These are phyloP conservation scores for Pseudogymnoascus sp. DNA, from an alignment of 2,329 filamentous ascomycete species.

Conservation along the genomic window DNA sequence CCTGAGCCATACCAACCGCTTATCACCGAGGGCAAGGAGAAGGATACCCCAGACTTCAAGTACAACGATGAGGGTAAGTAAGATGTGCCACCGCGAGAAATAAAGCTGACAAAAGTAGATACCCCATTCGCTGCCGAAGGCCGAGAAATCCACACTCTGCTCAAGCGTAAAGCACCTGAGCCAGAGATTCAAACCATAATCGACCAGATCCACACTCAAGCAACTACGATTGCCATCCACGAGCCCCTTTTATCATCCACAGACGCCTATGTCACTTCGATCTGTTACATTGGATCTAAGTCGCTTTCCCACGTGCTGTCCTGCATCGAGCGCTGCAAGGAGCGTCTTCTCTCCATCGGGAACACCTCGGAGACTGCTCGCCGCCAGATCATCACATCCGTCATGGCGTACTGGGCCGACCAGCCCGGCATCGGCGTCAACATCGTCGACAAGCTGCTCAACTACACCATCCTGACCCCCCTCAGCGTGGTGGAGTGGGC, in stretches of 20 bases:
- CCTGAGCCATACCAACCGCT: slow-evolving; percentile 74
- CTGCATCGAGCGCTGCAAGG: slow-evolving; percentile 91
- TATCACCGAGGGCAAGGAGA: slow-evolving; percentile 81
- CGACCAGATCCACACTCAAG: slow-evolving; percentile 71
- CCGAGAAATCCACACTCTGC: slow-evolving; percentile 68
- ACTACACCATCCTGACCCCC: slow-evolving; percentile 90
- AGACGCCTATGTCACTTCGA: slow-evolving; percentile 87
- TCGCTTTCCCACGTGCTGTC: slow-evolving; percentile 93
- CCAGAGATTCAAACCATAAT: slow-evolving; percentile 80
- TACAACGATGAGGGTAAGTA: slow-evolving; percentile 65
- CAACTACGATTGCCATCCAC: slow-evolving; percentile 55
- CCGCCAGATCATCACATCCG: slow-evolving; percentile 80
- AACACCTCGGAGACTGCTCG: slow-evolving; percentile 67
- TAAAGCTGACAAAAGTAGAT: slow-evolving; percentile 32
- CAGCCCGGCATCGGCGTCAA: slow-evolving; percentile 87
- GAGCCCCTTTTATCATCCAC: slow-evolving; percentile 82
- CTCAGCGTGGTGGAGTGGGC: slow-evolving; percentile 85
- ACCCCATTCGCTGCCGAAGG: slow-evolving; percentile 79
- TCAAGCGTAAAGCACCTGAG: slow-evolving; percentile 77
- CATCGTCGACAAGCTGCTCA: slow-evolving; percentile 93
- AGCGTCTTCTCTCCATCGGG: slow-evolving; percentile 73
- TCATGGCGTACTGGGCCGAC: slow-evolving; percentile 87
- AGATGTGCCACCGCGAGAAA: neutral
- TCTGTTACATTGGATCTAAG: slow-evolving; percentile 90
- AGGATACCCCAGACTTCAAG: slow-evolving; percentile 94